Base-by-base conservation (phyloP, 1,284 basidiomycete species). In the Moniliella sp. region DNA sequence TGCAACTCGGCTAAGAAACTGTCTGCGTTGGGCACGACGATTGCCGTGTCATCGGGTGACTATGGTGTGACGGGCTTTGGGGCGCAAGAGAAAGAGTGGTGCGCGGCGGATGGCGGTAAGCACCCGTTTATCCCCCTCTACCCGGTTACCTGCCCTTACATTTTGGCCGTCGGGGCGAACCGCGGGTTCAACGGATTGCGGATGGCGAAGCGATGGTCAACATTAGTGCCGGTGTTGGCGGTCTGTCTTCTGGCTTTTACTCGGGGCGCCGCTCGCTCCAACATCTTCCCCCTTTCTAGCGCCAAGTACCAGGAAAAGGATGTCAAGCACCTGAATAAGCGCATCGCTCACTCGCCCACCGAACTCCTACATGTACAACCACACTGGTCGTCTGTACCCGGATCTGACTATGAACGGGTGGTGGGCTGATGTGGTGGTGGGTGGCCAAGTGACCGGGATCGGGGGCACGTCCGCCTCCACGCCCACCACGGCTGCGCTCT, bases 171-270 rank as follows among this genome's bases (percentile, higher is more conserved):
- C 37, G 40, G 2, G 40, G 34, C 4, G 35, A n/a, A 15, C 4
- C 12, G 4, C 3, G 28, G 18, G 13, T 25, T 13, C 29, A 13
- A 23, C 8, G n/a, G 21, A n/a, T 23, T 7, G n/a, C n/a, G 21
- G 21, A 7, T n/a, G n/a, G 21, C 21, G 21, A 7, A n/a, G n/a
- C 21, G 21, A 23, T 23, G 8, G 8, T n/a, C 13, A 5, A 15
- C 28, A 5, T 29, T 4, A 16, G 5, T 29, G 28, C 10, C 16
- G 11, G 10, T 16, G 15, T 30, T 18, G 3, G 9, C 3, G 13
- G 15, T 18, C 13, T 27, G 8, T 27, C 26, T 70, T 4, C 66
- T 12, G 50, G 60, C 69, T 29, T 58, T 31, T 14, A 18, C 29
- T n/a, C 19, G n/a, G 19, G 29, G 18, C 28, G 33, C 33, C 15